Conservation (phyloP, 768 basidiomycete genomes). For the Trametes villosa region DNA sequence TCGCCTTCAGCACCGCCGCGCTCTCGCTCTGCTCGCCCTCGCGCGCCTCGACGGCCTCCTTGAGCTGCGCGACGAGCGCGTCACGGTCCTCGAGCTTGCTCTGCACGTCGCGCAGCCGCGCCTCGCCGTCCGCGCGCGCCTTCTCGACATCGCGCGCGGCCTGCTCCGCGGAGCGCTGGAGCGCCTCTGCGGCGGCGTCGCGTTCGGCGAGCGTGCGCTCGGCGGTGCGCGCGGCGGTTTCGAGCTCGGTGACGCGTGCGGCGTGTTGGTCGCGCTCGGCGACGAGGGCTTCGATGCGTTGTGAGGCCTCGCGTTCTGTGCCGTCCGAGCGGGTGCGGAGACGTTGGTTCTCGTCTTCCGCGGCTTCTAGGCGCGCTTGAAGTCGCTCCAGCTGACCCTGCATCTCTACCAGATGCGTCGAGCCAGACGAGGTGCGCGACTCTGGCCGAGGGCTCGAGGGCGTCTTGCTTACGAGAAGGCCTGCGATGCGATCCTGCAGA, state of each 20-base stretch:
- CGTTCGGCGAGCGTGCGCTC: slow-evolving; percentile 51
- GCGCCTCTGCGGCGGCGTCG: slow-evolving; percentile 47
- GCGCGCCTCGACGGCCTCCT: slow-evolving; percentile 55
- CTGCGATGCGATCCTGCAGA: slow-evolving; percentile 55
- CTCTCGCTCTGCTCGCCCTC: slow-evolving; percentile 54
- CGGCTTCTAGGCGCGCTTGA: slow-evolving; percentile 54
- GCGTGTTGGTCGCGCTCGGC: slow-evolving; percentile 50
- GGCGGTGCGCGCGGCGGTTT: slow-evolving; percentile 44
- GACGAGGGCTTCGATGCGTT: slow-evolving; percentile 37
- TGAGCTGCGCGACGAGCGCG: slow-evolving; percentile 50
- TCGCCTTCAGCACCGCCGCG: slow-evolving; percentile 53
- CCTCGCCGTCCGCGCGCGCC: slow-evolving; percentile 49
- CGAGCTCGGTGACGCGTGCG: slow-evolving; percentile 45
- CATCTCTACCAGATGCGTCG: slow-evolving; percentile 37
- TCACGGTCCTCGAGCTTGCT: slow-evolving; percentile 50
- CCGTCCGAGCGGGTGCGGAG: slow-evolving; percentile 41
- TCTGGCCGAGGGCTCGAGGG: slow-evolving; percentile 40
- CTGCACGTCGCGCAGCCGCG: slow-evolving; percentile 46
- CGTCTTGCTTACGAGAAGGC: slow-evolving; percentile 43
- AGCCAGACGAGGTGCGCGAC: slow-evolving; percentile 41
- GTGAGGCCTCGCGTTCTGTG: slow-evolving; percentile 25
- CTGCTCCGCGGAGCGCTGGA: slow-evolving; percentile 50
- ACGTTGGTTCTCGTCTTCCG: slow-evolving; percentile 74
- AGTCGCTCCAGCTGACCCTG: slow-evolving; percentile 44
- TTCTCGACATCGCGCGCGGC: slow-evolving; percentile 48